Base-by-base conservation (phyloP, 306 rosid species). In the Trifolium pratense region DNA sequence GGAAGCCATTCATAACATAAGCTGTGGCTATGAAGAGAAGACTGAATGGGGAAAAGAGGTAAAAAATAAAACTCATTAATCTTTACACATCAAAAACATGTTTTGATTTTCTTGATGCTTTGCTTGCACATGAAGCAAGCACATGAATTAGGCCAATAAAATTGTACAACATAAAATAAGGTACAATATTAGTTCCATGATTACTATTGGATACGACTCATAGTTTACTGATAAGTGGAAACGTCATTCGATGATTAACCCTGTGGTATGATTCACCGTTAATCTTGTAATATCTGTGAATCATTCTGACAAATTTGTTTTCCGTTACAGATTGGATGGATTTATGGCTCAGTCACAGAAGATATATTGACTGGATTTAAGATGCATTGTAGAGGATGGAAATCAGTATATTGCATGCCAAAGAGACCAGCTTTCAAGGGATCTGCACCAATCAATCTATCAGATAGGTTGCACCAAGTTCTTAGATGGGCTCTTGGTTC, bases 1-100 rank as follows among this genome's bases (percentile, higher is more conserved):
- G 85, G 98, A 93, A 82, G 98, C 98, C 25, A 91, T 93, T 83
- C 98, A 93, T 84, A 97, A 91, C 83, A 93, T 93, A 74, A 70
- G 97, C 37, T 86, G 91, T 68, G 96, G 97, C 62, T 93, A 93
- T 81, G 98, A 93, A 79, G 97, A 93, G 87, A 93, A 93, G 71
- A 93, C 98, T 5, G 92, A 85, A 23, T 93, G 98, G 98, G 98
- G 98, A 7, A 88, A 91, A 88, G 84, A 84, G 82, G 84, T 84
- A 76, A 73, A 26, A 75, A 71, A 7, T 34, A 16, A 75, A 75
- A 39, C 12, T 48, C 76, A 52, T 66, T n/a, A 34, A 56, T 61
- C 23, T 10, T 67, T 39, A 15, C 67, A 56, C 66, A 65, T 23
- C 18, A 51, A 45, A 31, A 34, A 49, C 62, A 11, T 55, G 69